These are phyloP conservation scores for Exophiala sideris DNA, from an alignment of 2,329 filamentous ascomycete species.

Conservation along the genomic window DNA sequence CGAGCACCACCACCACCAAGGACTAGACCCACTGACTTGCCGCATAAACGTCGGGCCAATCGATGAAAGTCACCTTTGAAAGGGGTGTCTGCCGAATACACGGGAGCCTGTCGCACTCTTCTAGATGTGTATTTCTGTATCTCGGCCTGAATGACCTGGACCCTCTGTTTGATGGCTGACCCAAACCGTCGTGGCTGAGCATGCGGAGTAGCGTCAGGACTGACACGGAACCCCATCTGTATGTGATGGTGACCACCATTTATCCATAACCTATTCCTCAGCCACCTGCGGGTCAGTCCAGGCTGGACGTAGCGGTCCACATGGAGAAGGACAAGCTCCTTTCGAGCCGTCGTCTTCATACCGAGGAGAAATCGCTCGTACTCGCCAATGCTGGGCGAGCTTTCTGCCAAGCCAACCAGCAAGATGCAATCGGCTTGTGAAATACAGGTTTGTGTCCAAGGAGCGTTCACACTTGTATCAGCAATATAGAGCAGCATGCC, in stretches of 20 bases:
- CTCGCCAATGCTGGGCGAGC: conserved; percentile 85
- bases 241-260: conserved; percentile 97
- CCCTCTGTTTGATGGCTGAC: conserved; percentile 81
- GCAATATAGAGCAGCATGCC: conserved; percentile 93
- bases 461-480: conserved; percentile 93
- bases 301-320: conserved; percentile 81
- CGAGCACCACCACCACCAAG: conserved; percentile 90
- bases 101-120: conserved; percentile 79
- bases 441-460: conserved; percentile 98
- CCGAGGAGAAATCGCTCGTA: conserved; percentile 95
- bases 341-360: conserved; percentile 94
- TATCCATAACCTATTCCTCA: conserved; percentile 93
- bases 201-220: conserved; percentile 68
- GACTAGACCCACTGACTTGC: conserved; percentile 90
- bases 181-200: conserved; percentile 74
- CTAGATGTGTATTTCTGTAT: conserved; percentile 97
- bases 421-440: conserved; percentile 95
- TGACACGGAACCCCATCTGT: conserved; percentile 84
- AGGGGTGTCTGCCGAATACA: conserved; percentile 86
- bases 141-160: conserved; percentile 92
- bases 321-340: conserved; percentile 86
- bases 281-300: conserved; percentile 82
- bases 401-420: conserved; percentile 84
- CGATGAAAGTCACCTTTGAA: conserved; percentile 97
- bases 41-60: conserved; percentile 81